These are phyloP conservation scores for Abortiporus biennis DNA, from an alignment of 1,284 basidiomycete genomes.

Conservation along the genomic window DNA sequence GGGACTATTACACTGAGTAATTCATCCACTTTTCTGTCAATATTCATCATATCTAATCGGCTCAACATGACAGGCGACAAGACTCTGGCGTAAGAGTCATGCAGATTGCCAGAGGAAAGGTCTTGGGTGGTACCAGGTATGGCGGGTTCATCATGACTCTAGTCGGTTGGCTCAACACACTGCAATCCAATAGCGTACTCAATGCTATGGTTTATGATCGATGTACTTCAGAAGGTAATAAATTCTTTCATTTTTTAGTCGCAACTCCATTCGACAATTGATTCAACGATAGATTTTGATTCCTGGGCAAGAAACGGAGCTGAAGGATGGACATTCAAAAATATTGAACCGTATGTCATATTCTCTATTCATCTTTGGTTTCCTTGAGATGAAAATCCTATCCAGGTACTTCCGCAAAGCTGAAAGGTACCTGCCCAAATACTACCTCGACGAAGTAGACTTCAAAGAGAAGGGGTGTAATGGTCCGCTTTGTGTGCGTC, in stretches of 20 bases:
- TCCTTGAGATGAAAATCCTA: no score
- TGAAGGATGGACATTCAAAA: constrained; percentile 29
- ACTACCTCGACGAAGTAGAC: constrained; percentile 7
- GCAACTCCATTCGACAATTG: no score
- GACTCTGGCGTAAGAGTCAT: constrained; percentile 19
- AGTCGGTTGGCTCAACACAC: background rate
- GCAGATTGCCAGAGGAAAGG: constrained; percentile 26
- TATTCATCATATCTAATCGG: constrained; percentile 13
- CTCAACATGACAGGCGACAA: constrained; percentile 14
- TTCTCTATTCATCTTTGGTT: no score
- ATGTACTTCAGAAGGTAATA: constrained; percentile 19
- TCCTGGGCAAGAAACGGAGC: constrained; percentile 31
- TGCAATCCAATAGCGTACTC: constrained; percentile 13
- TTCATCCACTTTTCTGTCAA: background rate
- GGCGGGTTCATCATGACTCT: background rate
- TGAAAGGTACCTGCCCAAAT: constrained; percentile 19
- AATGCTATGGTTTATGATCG: constrained; percentile 24
- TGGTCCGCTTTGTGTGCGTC: constrained; percentile 18
- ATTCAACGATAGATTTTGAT: constrained; percentile 29
- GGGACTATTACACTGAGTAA: constrained; percentile 22
- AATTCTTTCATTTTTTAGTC: constrained; percentile 12
- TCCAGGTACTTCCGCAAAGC: constrained; percentile 27
- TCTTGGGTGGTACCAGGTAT: constrained; percentile 27
- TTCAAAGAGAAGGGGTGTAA: constrained; percentile 18
- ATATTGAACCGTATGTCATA: constrained; percentile 24